phyloP scores from a whole-genome alignment of 2,329 filamentous ascomycete genomes.

The Allantophomopsis cytisporea region DNA sequence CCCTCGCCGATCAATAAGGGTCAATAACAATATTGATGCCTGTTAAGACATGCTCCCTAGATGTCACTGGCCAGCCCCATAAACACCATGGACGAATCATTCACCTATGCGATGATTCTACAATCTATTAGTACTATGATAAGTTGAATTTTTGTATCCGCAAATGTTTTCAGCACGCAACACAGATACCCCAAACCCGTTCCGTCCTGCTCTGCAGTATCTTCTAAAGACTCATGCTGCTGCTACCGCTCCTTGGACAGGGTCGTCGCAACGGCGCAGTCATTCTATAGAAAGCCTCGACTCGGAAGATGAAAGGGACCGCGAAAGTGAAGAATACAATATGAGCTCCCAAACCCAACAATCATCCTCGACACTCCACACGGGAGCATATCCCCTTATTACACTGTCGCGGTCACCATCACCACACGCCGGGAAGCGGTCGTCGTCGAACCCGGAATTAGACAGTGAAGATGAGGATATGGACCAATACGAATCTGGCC shows the following conservation, averaged over 20 bases:
- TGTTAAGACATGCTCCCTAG: too few relatives aligned
- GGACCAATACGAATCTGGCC: slow-evolving; percentile 21
- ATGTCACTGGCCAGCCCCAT: too few relatives aligned
- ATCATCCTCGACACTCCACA: slow-evolving; percentile 18
- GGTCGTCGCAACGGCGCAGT: slow-evolving; percentile 8
- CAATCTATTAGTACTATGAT: too few relatives aligned
- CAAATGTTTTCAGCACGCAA: slow-evolving; percentile 16
- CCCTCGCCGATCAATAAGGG: too few relatives aligned
- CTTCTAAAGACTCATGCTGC: slow-evolving; percentile 10
- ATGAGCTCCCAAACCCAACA: slow-evolving; percentile 13
- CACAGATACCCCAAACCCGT: slow-evolving; percentile 17
- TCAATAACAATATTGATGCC: too few relatives aligned
- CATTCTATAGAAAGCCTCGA: slow-evolving; percentile 9
- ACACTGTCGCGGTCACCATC: slow-evolving; percentile 28
- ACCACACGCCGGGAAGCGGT: slow-evolving; percentile 27
- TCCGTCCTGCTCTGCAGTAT: slow-evolving; percentile 23
- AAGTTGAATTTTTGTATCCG: too few relatives aligned
- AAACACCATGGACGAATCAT: too few relatives aligned
- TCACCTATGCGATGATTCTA: too few relatives aligned
- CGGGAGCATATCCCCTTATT: slow-evolving; percentile 25
- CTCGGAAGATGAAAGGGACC: slow-evolving; percentile 8
- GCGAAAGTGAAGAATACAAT: slow-evolving; percentile 6
- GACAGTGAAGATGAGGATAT: slow-evolving; percentile 32
- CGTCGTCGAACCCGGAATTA: slow-evolving; percentile 21
- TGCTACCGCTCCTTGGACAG: slow-evolving; percentile 2